These are phyloP conservation scores for Mortierella sp. DNA, from an alignment of 371 early-diverging fungal species.

Conservation along the genomic window DNA sequence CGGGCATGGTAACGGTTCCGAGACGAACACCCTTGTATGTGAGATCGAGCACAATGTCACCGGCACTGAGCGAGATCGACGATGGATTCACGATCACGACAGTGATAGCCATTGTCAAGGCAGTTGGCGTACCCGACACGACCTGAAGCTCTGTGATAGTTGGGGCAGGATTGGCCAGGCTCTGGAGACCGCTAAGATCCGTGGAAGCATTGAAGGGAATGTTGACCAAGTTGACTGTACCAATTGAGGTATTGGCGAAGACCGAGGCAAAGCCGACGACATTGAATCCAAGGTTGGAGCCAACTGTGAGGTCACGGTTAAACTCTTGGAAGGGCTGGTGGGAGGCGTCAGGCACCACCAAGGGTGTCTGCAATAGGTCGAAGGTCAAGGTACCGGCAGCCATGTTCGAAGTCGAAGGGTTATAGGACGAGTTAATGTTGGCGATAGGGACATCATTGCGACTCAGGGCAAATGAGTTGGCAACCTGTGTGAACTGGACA, in stretches of 20 bases:
- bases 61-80: slow-evolving; percentile 59
- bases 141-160: slow-evolving; percentile 62
- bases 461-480: slow-evolving; percentile 62
- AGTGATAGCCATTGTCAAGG: slow-evolving; percentile 57
- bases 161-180: slow-evolving; percentile 61
- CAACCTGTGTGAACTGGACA: slow-evolving; percentile 60
- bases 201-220: slow-evolving; percentile 64
- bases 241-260: slow-evolving; percentile 62
- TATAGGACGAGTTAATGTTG: slow-evolving; percentile 55
- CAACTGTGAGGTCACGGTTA: slow-evolving; percentile 58
- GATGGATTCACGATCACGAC: slow-evolving; percentile 66
- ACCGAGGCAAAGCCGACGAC: slow-evolving; percentile 61
- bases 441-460: slow-evolving; percentile 61
- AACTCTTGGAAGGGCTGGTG: slow-evolving; percentile 60
- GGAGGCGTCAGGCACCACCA: slow-evolving; percentile 54
- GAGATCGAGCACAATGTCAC: slow-evolving; percentile 60
- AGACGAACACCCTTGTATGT: slow-evolving; percentile 54
- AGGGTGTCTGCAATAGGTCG: slow-evolving; percentile 55
- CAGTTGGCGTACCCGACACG: slow-evolving; percentile 55
- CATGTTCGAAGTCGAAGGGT: slow-evolving; percentile 59
- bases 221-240: slow-evolving; percentile 58
- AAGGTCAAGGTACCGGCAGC: slow-evolving; percentile 60
- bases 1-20: slow-evolving; percentile 60
- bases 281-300: slow-evolving; percentile 56
- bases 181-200: slow-evolving; percentile 61